phyloP scores from a whole-genome alignment of 371 early-diverging fungal species.

The Neoconidiobolus thromboides region DNA sequence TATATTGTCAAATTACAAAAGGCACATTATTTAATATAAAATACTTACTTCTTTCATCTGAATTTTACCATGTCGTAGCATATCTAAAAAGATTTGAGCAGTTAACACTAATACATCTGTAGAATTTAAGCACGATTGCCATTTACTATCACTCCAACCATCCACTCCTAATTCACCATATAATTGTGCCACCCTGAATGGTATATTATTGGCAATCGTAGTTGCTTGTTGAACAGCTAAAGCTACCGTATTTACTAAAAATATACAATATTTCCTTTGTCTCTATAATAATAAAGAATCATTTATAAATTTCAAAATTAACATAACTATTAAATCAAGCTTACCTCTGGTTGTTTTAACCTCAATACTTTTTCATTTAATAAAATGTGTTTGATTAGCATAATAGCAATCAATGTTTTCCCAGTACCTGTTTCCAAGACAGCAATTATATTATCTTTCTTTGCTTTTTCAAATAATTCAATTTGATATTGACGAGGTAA shows the following conservation, averaged over 20 bases:
- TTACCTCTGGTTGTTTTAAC: background rate
- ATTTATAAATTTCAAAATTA: background rate
- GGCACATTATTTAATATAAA: background rate
- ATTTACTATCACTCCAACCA: slow-evolving; percentile 30
- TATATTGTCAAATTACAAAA: background rate
- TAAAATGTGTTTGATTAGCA: slow-evolving; percentile 56
- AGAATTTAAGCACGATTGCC: slow-evolving; percentile 30
- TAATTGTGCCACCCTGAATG: slow-evolving; percentile 29
- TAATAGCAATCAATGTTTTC: slow-evolving; percentile 74
- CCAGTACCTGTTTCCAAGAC: slow-evolving; percentile 85
- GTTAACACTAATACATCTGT: slow-evolving; percentile 71
- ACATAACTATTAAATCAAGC: background rate
- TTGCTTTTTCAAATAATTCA: slow-evolving; percentile 46
- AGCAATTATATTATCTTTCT: slow-evolving; percentile 52
- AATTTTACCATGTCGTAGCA: slow-evolving; percentile 46
- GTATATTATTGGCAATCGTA: slow-evolving; percentile 43
- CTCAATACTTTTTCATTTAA: slow-evolving; percentile 3
- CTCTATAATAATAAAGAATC: background rate
- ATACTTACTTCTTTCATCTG: slow-evolving; percentile 30
- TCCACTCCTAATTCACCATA: slow-evolving; percentile 51
- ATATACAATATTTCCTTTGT: slow-evolving; percentile 30
- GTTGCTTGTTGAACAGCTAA: slow-evolving; percentile 68
- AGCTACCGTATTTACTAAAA: slow-evolving; percentile 72
- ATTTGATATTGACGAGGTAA: slow-evolving; percentile 57
- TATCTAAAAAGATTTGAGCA: slow-evolving; percentile 60